Evolutionary conservation across 169 alveolate genomes (phyloP), one percentile per base, ranked within the genome.

Genomic region (Theileria orientalis): DNA sequence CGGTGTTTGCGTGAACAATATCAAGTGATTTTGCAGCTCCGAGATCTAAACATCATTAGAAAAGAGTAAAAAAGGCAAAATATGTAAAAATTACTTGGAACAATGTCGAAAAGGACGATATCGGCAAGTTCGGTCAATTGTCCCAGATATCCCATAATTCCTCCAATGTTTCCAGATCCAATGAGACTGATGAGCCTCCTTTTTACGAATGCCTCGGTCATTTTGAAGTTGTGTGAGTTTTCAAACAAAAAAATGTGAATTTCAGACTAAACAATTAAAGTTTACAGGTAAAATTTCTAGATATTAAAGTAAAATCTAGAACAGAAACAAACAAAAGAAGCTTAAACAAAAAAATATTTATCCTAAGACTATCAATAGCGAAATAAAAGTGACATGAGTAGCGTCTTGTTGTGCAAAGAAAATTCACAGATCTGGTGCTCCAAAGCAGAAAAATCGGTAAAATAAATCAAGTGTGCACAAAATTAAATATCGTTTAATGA

Each of bases 111-210:
- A 30, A 91, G 73, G 64, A 74, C 90, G 30, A 85, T 83, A 61
- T 91, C 95, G 13, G 94, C 95, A 7, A 91, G 68, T 60, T 91
- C 92, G 61, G 86, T 87, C 30, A 86, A 52, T 16, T 90, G 90
- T 19, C 88, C 54, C n/a, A 91, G 69, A 68, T 86, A 84, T 9
- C 92, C 95, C 74, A 91, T 91, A 1, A 90, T 76, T 19, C 93
- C 90, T 30, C 95, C 95, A 49, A 91, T 91, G 69, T 91, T 90
- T 13, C 95, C 95, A 46, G 93, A 68, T 47, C 95, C 95, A 33
- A 91, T 83, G 42, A 91, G 78, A 44, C 93, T 79, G 47, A 91
- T 91, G 46, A 87, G 83, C 41, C 76, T 42, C 86, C 87, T 86
- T 51, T 46, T 77, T 27, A 40, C 67, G 2, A 35, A 70, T 29